Conservation (phyloP, 2,329 filamentous ascomycete species). For the Cladophialophora chaetospira region DNA sequence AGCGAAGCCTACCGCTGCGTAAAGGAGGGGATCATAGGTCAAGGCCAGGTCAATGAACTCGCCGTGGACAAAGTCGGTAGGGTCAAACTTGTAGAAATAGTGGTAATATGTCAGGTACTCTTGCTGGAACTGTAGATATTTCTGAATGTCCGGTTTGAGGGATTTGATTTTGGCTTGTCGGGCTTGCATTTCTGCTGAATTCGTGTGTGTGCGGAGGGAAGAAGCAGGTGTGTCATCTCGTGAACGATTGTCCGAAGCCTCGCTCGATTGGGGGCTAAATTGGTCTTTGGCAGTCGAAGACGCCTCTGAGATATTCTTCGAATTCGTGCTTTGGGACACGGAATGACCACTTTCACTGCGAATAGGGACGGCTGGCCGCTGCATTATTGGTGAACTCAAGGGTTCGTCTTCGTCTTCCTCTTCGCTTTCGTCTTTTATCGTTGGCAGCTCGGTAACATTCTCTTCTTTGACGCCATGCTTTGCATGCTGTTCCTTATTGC, state of each 20-base stretch:
- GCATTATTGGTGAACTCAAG: slow-evolving; percentile 5
- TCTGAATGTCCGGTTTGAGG: slow-evolving; percentile 70
- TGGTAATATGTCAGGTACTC: slow-evolving; percentile 79
- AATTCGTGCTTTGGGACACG: slow-evolving; percentile 36
- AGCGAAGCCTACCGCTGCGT: slow-evolving; percentile 83
- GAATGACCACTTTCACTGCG: slow-evolving; percentile 30
- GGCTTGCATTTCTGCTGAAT: slow-evolving; percentile 27
- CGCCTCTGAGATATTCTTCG: slow-evolving; percentile 29
- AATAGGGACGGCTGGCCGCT: slow-evolving; percentile 11
- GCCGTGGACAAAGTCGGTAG: slow-evolving; percentile 70
- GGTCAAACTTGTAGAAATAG: slow-evolving; percentile 75
- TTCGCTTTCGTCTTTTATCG: slow-evolving; percentile 34
- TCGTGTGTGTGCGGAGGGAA: slow-evolving; percentile 26
- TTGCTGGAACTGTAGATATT: slow-evolving; percentile 76
- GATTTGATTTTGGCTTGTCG: slow-evolving; percentile 39
- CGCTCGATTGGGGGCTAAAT: slow-evolving; percentile 52
- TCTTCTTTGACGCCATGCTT: slow-evolving; percentile 31
- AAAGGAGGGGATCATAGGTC: slow-evolving; percentile 76
- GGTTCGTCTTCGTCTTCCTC: slow-evolving; percentile 28
- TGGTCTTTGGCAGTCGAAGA: slow-evolving; percentile 37
- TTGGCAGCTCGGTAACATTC: slow-evolving; percentile 20
- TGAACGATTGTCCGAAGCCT: slow-evolving; percentile 44
- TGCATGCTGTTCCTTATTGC: slow-evolving; percentile 19
- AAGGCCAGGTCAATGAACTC: slow-evolving; percentile 73
- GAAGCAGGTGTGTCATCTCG: slow-evolving; percentile 38